Percentiles rank a stretch among this genome's conserved stretches.
Evolutionary conservation across 768 basidiomycete genomes (phyloP).

Genomic region (Boletus reticuloceps): DNA sequence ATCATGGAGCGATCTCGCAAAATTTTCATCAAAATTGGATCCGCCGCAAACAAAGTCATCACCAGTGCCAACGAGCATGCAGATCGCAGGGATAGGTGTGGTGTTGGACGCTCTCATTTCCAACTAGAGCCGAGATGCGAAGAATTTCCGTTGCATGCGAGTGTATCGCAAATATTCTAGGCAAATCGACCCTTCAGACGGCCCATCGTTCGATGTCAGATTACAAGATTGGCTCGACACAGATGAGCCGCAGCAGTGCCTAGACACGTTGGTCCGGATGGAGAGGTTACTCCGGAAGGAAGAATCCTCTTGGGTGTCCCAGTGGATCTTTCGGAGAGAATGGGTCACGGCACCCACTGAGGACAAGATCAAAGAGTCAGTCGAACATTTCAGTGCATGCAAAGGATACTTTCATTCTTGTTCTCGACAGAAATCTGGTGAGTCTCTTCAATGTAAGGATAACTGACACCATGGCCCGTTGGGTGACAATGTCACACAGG

Average conservation of each 20-base stretch:
- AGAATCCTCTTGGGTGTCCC: background rate
- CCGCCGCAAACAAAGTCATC: background rate
- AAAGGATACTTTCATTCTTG: too few species aligned
- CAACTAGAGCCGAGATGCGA: background rate
- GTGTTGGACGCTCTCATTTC: background rate
- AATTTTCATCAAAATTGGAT: background rate
- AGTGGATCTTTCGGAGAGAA: background rate
- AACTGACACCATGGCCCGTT: too few species aligned
- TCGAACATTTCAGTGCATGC: too few species aligned
- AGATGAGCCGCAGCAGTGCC: background rate
- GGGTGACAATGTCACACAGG: background rate
- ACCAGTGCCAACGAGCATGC: background rate
- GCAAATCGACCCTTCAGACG: background rate
- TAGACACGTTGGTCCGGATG: background rate
- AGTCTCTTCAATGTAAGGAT: background rate
- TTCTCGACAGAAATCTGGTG: too few species aligned
- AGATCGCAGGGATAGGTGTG: background rate
- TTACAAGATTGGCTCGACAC: background rate
- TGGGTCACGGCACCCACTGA: too few species aligned
- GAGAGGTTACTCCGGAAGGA: background rate
- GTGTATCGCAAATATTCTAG: background rate
- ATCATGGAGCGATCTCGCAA: background rate
- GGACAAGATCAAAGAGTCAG: background rate
- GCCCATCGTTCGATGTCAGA: background rate
- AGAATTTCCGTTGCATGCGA: background rate